Percentiles rank a stretch among this genome's conserved stretches.
Conservation (phyloP, 2,329 filamentous ascomycete genomes). For the Trichoderma koningii region DNA sequence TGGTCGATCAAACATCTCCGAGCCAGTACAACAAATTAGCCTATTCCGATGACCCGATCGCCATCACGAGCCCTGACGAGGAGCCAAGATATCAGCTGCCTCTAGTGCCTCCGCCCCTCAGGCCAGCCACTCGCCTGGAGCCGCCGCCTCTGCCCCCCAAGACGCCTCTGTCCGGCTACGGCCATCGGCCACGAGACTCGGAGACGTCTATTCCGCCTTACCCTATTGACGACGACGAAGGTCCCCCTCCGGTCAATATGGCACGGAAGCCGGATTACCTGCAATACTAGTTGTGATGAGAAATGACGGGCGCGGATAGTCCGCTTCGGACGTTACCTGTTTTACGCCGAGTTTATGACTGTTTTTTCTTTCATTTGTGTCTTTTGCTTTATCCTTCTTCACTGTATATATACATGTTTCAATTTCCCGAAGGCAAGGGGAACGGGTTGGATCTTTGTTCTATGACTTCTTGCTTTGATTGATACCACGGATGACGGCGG, state of each 20-base stretch:
- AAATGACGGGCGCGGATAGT: background rate
- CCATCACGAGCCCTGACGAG: conserved; percentile 62
- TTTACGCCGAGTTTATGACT: background rate
- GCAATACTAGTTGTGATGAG: background rate
- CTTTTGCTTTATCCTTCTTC: background rate
- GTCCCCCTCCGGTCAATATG: conserved; percentile 83
- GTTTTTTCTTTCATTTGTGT: background rate
- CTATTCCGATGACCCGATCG: conserved; percentile 68
- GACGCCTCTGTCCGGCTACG: conserved; percentile 64
- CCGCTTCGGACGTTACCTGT: too few relatives aligned
- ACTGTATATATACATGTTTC: background rate
- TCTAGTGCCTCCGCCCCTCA: conserved; percentile 31
- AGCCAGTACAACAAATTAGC: conserved; percentile 56
- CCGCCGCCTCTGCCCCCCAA: conserved; percentile 78
- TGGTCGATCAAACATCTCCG: conserved; percentile 59
- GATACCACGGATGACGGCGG: conserved; percentile 16
- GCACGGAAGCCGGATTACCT: conserved; percentile 77
- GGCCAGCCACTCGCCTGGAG: conserved; percentile 46
- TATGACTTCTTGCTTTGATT: conserved; percentile 11
- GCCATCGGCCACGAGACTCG: conserved; percentile 37
- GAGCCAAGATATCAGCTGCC: conserved; percentile 46
- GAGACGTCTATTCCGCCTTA: conserved; percentile 65
- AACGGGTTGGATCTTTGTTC: conserved; percentile 14
- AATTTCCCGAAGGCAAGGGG: background rate
- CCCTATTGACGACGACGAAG: conserved; percentile 74